Evolutionary conservation across 1,139 yeast genomes (phyloP).

Genomic region (Candida glucosophila): DNA sequence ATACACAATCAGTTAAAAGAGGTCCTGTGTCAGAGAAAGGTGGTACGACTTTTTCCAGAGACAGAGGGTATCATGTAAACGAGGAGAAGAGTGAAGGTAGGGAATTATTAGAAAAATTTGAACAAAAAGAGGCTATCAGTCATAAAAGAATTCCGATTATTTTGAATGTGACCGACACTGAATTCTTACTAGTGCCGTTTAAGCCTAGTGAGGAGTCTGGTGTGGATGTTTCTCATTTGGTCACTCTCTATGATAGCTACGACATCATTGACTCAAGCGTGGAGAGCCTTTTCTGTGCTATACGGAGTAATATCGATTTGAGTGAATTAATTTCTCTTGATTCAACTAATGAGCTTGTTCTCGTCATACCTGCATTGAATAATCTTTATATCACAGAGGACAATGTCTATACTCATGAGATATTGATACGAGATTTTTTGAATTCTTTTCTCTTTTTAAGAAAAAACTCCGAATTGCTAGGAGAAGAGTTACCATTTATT

Average conservation of each 20-base stretch:
- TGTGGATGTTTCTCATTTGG: constrained; percentile 10
- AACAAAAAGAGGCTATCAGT: background rate
- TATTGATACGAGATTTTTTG: constrained; percentile 25
- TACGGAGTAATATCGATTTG: constrained; percentile 21
- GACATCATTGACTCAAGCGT: constrained; percentile 11
- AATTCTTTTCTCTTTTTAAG: constrained; percentile 19
- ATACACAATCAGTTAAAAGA: too few species aligned
- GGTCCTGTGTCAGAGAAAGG: too few species aligned
- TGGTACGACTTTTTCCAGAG: too few species aligned
- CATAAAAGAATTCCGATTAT: constrained; percentile 12
- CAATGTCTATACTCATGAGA: constrained; percentile 22
- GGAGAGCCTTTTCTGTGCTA: constrained; percentile 17
- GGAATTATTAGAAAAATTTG: too few species aligned
- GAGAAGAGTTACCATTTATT: constrained; percentile 10
- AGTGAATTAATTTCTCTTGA: constrained; percentile 17
- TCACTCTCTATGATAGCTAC: constrained; percentile 17
- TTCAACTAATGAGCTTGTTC: constrained; percentile 21
- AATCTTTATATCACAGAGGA: constrained; percentile 31
- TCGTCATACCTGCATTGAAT: constrained; percentile 25
- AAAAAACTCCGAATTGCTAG: constrained; percentile 10
- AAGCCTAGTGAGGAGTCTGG: constrained; percentile 5
- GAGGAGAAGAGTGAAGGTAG: background rate
- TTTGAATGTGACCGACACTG: constrained; percentile 12
- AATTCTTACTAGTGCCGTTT: constrained; percentile 18
- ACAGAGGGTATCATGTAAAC: background rate